Base-by-base conservation (phyloP, 805 yeast species). In the Candida vaughaniae region DNA sequence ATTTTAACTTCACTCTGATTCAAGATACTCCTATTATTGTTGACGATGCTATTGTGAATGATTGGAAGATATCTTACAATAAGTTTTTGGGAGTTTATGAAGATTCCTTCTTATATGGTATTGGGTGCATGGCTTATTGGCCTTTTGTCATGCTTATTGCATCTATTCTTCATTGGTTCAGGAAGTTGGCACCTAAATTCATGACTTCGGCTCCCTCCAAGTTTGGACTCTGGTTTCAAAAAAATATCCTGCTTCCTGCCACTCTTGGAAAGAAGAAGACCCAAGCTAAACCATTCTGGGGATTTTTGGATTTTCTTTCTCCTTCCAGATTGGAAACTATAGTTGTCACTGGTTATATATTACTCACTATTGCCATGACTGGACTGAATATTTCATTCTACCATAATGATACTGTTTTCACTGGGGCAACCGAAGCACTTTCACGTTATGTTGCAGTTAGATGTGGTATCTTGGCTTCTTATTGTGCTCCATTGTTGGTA, bases 71-170 rank as follows among this genome's bases (percentile, higher is more conserved):
- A 1, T 31, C 46, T 2, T 54, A 45, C 28, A 22, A 31, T 9
- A 27, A 31, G 11, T 57, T 47, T 35, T 46, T 48, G 19, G 56
- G 56, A 3, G 56, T 55, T 33, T 55, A 51, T 36, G 41, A 49
- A 26, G 27, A 53, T 29, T 50, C 61, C 5, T 47, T 52, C 10
- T 60, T 47, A 38, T 62, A 52, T 31, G 53, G 69, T 27, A 57
- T 67, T 10, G 77, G 67, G 2, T 45, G 69, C 23, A 38, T 78
- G 16, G 71, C 73, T 0, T 75, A 70, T 45, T 76, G 81, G 80
- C 71, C 61, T 3, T 35, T 62, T 1, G 56, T 78, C 27, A 47
- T 75, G 38, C 29, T 77, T 1, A 19, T 69, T 16, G 65, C 75
- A 3, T 66, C 67, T 2, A 16, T 74, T n/a, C 47, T 56, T 29